Evolutionary conservation across 768 basidiomycete genomes (phyloP), one percentile per base, ranked within the genome.

Genomic region (Kwoniella mangroviensis): DNA sequence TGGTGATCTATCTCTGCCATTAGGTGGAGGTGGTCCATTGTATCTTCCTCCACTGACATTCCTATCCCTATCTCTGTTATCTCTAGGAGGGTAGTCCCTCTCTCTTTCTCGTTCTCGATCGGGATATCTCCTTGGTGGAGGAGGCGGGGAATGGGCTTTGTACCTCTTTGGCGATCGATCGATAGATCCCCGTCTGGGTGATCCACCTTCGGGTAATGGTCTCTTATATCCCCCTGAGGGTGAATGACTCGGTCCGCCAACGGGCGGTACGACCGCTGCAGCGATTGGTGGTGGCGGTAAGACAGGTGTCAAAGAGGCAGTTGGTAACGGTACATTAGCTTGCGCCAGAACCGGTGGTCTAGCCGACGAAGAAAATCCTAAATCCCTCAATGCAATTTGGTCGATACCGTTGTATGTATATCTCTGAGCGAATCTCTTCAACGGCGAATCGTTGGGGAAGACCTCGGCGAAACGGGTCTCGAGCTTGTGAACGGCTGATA

Each of bases 391-490:
- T 2, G 94, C 92, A 70, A 98, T 95, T 21, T 92, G 91, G 78
- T 98, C 95, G 28, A 90, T 90, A 42, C 89, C 90, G 28, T 90
- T 87, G 81, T 93, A 93, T 28, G 87, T 89, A 79, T 93, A 91
- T 52, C 93, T 87, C 77, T 93, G 91, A 0, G 94, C 94, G 70
- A 97, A 84, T 43, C 81, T 91, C 76, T 96, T 93, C 82, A 97
- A 92, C 0, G 93, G 89, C 0, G 92, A 90, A 76, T 94, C 93
- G 59, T 88, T 88, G 0, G 94, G 90, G 83, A 93, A 98, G 0
- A 90, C 89, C 69, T 98, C 95, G 0, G 90, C 86, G 75, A 98
- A 91, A 9, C 97, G 88, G 70, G 90, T 89, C 82, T 97, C 94
- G 57, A 98, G 88, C 83, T 95, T 93, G 74, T 92, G 89, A 2